phyloP scores from a whole-genome alignment of 805 yeast species.

The Crinitomyces ghanaensis region DNA sequence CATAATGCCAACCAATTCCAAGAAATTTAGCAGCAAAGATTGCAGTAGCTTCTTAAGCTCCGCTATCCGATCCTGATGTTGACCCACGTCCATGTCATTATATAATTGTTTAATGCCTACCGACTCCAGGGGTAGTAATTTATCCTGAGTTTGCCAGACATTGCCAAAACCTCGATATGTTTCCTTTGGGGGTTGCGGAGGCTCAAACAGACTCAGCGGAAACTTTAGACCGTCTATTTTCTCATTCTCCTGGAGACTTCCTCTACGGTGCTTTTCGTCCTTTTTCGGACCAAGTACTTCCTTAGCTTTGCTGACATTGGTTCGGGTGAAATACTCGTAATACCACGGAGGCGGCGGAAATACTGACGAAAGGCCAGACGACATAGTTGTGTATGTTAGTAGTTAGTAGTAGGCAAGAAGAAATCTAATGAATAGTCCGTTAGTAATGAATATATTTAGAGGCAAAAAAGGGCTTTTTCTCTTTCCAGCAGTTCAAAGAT shows the following conservation, averaged over 20 bases:
- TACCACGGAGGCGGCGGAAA: conserved; percentile 95
- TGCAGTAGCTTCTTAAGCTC: conserved; percentile 74
- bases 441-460: too few species aligned
- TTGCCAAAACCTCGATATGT: conserved; percentile 81
- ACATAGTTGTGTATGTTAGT: not conserved
- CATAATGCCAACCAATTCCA: conserved; percentile 72
- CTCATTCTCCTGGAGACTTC: not conserved
- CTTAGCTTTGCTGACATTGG: conserved; percentile 41
- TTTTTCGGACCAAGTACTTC: conserved; percentile 8
- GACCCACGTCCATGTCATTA: conserved; percentile 22
- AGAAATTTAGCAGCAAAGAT: conserved; percentile 65
- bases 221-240: conserved; percentile 4
- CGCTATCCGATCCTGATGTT: conserved; percentile 43
- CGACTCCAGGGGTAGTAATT: conserved; percentile 60
- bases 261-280: conserved; percentile 13
- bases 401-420: too few species aligned
- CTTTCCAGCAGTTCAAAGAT: too few species aligned
- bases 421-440: too few species aligned
- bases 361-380: conserved; percentile 44
- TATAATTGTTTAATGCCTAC: conserved; percentile 74
- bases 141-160: conserved; percentile 70
- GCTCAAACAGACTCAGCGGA: conserved; percentile 19
- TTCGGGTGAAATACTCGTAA: conserved; percentile 58
- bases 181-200: conserved; percentile 24
- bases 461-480: too few species aligned